phyloP scores from a whole-genome alignment of 257 asterid species.

The Anisodus acutangulus region DNA sequence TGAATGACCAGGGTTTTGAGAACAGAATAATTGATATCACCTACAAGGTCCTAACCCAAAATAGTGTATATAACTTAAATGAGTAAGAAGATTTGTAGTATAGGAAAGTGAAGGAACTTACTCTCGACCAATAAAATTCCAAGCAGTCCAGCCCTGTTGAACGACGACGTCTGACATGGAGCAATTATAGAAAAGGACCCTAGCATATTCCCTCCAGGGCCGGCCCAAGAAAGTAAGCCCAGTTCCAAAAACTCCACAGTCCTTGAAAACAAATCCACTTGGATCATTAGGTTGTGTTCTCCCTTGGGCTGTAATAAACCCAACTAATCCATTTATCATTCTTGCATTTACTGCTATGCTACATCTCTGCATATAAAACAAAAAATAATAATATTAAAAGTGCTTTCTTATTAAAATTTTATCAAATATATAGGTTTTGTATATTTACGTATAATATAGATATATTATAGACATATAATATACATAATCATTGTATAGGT shows the following conservation, averaged over 20 bases:
- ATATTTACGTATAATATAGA: too few relatives aligned
- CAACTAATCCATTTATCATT: neutral
- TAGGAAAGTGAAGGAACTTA: neutral
- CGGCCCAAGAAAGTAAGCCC: conserved; percentile 32
- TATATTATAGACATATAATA: too few relatives aligned
- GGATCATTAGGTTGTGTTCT: conserved; percentile 20
- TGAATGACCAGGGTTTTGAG: too few relatives aligned
- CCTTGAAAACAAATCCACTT: conserved; percentile 30
- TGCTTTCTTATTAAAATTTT: neutral
- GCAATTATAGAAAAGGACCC: conserved; percentile 19
- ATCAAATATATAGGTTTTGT: too few relatives aligned
- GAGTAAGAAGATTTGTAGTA: too few relatives aligned
- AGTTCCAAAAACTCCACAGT: conserved; percentile 1
- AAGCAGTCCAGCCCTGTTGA: conserved; percentile 18
- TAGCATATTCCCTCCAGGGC: conserved; percentile 31
- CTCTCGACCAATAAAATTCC: neutral
- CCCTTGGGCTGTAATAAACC: conserved; percentile 33
- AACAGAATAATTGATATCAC: too few relatives aligned
- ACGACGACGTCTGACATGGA: neutral
- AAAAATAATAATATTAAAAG: too few relatives aligned
- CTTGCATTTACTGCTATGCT: conserved; percentile 25
- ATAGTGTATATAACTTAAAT: too few relatives aligned
- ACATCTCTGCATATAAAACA: conserved; percentile 24
- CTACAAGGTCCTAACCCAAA: too few relatives aligned
- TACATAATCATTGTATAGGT: too few relatives aligned